A percentile compares a stretch with the other conserved stretches of the same genome.
Conservation (phyloP, 441 rosid species). For the Croton laevigatus region DNA sequence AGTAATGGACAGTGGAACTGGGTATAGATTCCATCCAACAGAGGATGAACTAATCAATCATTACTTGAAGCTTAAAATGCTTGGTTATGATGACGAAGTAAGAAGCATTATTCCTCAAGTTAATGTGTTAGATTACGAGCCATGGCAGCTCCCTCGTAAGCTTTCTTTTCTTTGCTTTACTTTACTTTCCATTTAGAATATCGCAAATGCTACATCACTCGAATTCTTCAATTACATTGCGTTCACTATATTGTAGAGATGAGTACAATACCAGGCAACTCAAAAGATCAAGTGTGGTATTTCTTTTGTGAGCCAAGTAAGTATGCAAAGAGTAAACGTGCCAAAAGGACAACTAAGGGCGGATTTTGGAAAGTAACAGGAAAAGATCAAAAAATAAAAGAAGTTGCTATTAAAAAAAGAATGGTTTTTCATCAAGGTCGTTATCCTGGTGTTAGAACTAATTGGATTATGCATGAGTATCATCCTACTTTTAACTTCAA, state of each 20-base stretch:
- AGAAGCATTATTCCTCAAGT: constrained; percentile 27
- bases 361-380: constrained; percentile 33
- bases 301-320: constrained; percentile 22
- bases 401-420: constrained; percentile 42
- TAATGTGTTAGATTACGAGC: constrained; percentile 44
- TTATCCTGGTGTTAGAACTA: constrained; percentile 27
- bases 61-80: constrained; percentile 34
- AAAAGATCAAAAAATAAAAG: constrained; percentile 28
- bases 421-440: constrained; percentile 43
- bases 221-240: too few relatives aligned
- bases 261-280: neutral
- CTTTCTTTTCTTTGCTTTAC: constrained; percentile 3
- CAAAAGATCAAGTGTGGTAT: constrained; percentile 26
- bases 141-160: constrained; percentile 50
- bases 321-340: constrained; percentile 15
- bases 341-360: constrained; percentile 17
- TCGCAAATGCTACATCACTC: too few relatives aligned
- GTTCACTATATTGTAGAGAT: neutral
- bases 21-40: constrained; percentile 33
- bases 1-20: constrained; percentile 10
- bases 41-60: constrained; percentile 41
- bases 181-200: constrained; percentile 22
- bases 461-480: constrained; percentile 65
- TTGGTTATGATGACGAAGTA: constrained; percentile 24
- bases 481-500: constrained; percentile 13